Conservation (phyloP, 2,329 filamentous ascomycete species). For the Fusarium duplospermum region DNA sequence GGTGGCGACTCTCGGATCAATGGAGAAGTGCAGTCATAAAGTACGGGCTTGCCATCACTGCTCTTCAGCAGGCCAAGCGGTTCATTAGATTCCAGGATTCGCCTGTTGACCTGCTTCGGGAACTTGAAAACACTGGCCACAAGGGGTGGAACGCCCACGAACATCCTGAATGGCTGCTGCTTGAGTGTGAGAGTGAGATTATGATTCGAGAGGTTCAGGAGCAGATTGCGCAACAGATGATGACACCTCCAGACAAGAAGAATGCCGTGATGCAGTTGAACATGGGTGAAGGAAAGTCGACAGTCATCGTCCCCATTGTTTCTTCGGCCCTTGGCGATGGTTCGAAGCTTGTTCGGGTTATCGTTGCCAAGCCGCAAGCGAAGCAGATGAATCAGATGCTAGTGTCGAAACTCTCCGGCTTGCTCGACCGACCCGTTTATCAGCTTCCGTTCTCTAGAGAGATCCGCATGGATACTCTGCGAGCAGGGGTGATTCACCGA, state of each 20-base stretch:
- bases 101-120: conserved; percentile 51
- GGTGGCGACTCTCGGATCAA: conserved; percentile 40
- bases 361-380: conserved; percentile 71
- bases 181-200: conserved; percentile 73
- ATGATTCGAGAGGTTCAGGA: conserved; percentile 70
- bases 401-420: conserved; percentile 58
- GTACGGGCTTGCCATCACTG: conserved; percentile 55
- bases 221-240: conserved; percentile 69
- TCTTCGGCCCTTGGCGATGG: conserved; percentile 64
- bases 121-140: conserved; percentile 64
- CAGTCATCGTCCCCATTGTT: conserved; percentile 75
- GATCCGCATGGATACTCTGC: conserved; percentile 46
- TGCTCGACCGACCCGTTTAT: conserved; percentile 65
- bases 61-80: conserved; percentile 56
- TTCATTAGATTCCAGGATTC: conserved; percentile 47
- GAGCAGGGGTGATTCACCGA: conserved; percentile 50
- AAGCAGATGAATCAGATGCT: conserved; percentile 65
- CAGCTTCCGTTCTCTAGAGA: conserved; percentile 70
- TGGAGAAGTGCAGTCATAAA: conserved; percentile 53
- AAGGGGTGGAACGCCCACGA: conserved; percentile 63
- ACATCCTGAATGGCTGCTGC: conserved; percentile 69
- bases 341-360: conserved; percentile 63
- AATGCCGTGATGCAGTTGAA: conserved; percentile 74
- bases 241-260: conserved; percentile 45
- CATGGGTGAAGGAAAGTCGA: conserved; percentile 79